Evolutionary conservation across 345 rosid species (phyloP), one percentile per base, ranked within the genome.

Genomic region (Populus euphratica): DNA sequence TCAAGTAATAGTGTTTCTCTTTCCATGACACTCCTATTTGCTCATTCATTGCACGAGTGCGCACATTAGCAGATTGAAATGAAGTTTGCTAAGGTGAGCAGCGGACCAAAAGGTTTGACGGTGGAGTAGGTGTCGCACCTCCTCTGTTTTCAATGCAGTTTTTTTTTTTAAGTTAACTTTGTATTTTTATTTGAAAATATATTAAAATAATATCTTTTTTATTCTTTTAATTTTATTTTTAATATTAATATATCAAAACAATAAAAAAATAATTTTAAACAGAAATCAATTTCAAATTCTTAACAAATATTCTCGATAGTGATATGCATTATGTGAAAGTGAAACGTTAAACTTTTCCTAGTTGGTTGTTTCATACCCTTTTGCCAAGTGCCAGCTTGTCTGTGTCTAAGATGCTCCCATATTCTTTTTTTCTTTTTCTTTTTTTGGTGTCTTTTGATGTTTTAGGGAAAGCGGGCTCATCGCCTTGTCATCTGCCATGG

Each of bases 381-480:
- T 33, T 33, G 36, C 36, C 35, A 33, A 33, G 36, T 33, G 36
- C 36, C 36, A 33, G 0, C 36, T 33, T 33, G 36, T 5, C 36
- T 5, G 5, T 33, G 36, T 33, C 36, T 33, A 33, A 33, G 36
- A 33, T 33, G 36, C 36, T 33, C 36, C 36, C 36, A 3, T 33
- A 18, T 52, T 52, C 0, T 20, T 1, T 9, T 6, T 1, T 6
- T 27, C 1, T 0, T 63, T 68, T 79, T 62, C 0, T 6, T 6
- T 1, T 63, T 68, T 81, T 62, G 31, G 54, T 38, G 36, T n/a
- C 27, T 67, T 35, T 33, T 33, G 44, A 66, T 68, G 38, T 36
- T 75, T 21, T 78, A 96, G 99, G 94, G 81, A 96, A 91, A 84
- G 90, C 88, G 31, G 96, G 97, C 68, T 89, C 99, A 11, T 96